Evolutionary conservation across 192 early-diverging fungal genomes (phyloP).

Genomic region (Coemansia sp.): DNA sequence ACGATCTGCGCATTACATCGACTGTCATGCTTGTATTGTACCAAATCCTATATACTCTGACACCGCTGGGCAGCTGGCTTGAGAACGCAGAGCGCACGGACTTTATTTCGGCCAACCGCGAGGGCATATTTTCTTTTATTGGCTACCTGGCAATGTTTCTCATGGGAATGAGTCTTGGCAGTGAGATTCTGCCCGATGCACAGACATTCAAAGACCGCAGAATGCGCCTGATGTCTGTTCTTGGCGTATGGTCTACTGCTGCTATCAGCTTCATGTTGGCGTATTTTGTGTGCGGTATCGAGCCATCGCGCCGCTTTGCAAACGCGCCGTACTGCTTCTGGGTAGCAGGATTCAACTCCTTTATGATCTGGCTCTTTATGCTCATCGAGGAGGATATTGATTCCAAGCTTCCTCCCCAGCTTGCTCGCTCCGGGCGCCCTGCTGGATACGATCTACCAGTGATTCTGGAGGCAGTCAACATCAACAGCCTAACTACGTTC

Average conservation of each 20-base stretch:
- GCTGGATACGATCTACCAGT: conserved; percentile 52
- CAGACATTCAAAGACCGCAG: conserved; percentile 40
- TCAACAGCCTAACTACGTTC: conserved; percentile 80
- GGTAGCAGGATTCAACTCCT: conserved; percentile 68
- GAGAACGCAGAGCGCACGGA: conserved; percentile 66
- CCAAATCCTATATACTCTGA: conserved; percentile 53
- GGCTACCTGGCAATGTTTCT: conserved; percentile 86
- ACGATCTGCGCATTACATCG: conserved; percentile 56
- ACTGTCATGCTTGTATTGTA: conserved; percentile 58
- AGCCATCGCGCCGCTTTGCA: conserved; percentile 71
- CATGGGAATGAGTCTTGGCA: conserved; percentile 71
- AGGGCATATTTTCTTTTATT: conserved; percentile 81
- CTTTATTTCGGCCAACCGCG: conserved; percentile 81
- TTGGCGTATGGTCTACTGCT: conserved; percentile 41
- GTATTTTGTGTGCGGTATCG: conserved; percentile 54
- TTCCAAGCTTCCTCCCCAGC: conserved; percentile 46
- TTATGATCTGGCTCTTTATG: conserved; percentile 58
- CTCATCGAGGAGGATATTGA: conserved; percentile 58
- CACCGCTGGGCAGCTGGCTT: conserved; percentile 69
- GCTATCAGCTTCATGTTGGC: conserved; percentile 48
- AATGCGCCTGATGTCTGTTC: conserved; percentile 51
- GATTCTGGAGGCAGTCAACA: conserved; percentile 68
- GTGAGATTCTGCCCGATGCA: conserved; percentile 52
- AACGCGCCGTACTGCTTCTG: conserved; percentile 77
- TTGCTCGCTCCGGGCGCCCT: conserved; percentile 33